A percentile compares a stretch with the other conserved stretches of the same genome.
These are phyloP conservation scores for Castanea sativa DNA, from an alignment of 306 rosid genomes.

Conservation along the genomic window DNA sequence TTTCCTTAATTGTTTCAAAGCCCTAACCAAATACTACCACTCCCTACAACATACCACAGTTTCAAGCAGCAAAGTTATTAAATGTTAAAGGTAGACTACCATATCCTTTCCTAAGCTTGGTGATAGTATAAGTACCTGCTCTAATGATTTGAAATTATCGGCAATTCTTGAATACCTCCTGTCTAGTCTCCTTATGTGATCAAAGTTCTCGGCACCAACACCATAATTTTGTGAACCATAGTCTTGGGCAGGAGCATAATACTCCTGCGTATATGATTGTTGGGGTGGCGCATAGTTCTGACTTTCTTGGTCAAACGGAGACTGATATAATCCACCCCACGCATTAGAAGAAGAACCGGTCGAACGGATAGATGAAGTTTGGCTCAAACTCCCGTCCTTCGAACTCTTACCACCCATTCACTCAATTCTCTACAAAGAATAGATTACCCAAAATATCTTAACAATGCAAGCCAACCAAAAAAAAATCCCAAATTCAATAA, in stretches of 20 bases:
- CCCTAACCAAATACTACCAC: not conserved
- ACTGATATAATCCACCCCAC: slow-evolving; percentile 33
- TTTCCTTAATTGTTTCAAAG: not conserved
- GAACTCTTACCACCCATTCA: slow-evolving; percentile 81
- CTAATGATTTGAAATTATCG: slow-evolving; percentile 68
- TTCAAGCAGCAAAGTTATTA: not conserved
- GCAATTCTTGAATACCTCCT: slow-evolving; percentile 81
- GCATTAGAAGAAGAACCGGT: slow-evolving; percentile 8
- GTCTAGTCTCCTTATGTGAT: slow-evolving; percentile 43
- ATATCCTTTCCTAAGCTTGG: no score
- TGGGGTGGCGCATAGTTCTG: slow-evolving; percentile 46
- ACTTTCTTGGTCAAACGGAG: slow-evolving; percentile 44
- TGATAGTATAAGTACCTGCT: slow-evolving; percentile 42
- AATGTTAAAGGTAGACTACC: not conserved
- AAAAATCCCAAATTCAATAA: slow-evolving; percentile 11
- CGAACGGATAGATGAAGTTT: slow-evolving; percentile 43
- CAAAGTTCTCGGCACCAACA: not conserved
- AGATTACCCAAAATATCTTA: slow-evolving; percentile 2
- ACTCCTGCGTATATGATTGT: slow-evolving; percentile 39
- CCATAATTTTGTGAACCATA: slow-evolving; percentile 10
- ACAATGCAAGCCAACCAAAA: slow-evolving; percentile 12
- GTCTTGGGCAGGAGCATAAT: slow-evolving; percentile 25
- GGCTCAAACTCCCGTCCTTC: slow-evolving; percentile 47
- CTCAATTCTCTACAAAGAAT: slow-evolving; percentile 30
- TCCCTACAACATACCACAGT: not conserved